Conservation (phyloP, 1,284 basidiomycete genomes). For the Sphagnurus paluster region DNA sequence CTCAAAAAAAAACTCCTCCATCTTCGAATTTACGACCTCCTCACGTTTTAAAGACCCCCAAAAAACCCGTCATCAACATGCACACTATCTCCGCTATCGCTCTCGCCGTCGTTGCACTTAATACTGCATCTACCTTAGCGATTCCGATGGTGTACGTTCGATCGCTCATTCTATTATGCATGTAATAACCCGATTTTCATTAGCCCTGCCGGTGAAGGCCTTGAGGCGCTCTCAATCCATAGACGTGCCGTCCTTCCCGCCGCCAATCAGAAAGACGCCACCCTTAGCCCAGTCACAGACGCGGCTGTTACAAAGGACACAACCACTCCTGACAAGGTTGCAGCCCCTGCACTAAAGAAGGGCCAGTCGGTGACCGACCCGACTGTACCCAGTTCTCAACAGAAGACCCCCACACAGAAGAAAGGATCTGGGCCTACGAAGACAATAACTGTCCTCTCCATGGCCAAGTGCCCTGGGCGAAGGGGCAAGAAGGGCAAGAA, state of each 20-base stretch:
- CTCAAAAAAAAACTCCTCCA: constrained; percentile 2
- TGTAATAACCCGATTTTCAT: background rate
- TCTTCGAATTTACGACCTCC: constrained; percentile 3
- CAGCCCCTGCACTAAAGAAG: too few species aligned
- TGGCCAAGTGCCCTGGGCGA: too few species aligned
- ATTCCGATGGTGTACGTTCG: constrained; percentile 22
- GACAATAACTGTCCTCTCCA: too few species aligned
- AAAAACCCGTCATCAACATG: constrained; percentile 24
- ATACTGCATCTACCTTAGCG: constrained; percentile 24
- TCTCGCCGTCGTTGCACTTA: constrained; percentile 26
- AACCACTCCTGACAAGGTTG: background rate
- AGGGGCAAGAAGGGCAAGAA: too few species aligned
- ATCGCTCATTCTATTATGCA: background rate
- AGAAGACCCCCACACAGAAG: too few species aligned
- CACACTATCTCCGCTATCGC: constrained; percentile 27
- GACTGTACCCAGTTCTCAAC: too few species aligned
- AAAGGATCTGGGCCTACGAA: too few species aligned
- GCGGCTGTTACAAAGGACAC: too few species aligned
- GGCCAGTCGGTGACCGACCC: too few species aligned
- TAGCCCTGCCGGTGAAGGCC: constrained; percentile 1
- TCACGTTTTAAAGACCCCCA: background rate
- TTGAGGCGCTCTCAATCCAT: background rate
- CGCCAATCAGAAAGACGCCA: too few species aligned
- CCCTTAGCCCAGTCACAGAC: too few species aligned
- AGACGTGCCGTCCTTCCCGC: background rate